These are phyloP conservation scores for Penicillium longicatenatum DNA, from an alignment of 495 filamentous ascomycete species.

Conservation along the genomic window DNA sequence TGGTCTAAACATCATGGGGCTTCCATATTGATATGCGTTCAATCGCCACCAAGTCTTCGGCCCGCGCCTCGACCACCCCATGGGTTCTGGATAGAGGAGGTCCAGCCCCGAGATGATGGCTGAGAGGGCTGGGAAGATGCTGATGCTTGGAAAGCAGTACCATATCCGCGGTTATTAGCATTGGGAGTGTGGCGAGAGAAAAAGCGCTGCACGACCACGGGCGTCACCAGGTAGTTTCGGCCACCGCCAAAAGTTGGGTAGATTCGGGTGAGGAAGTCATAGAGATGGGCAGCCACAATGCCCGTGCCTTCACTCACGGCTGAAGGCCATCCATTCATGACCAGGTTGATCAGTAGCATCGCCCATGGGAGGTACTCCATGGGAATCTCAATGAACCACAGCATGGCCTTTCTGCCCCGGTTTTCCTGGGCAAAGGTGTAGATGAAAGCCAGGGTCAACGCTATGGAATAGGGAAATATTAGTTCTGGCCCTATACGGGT, in stretches of 20 bases:
- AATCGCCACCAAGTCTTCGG: slow-evolving; percentile 58
- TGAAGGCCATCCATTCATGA: slow-evolving; percentile 51
- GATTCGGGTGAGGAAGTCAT: slow-evolving; percentile 80
- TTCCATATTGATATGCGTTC: neutral
- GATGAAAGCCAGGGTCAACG: slow-evolving; percentile 72
- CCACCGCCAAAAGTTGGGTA: slow-evolving; percentile 85
- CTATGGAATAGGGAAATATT: slow-evolving; percentile 30
- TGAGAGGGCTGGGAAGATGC: slow-evolving; percentile 23
- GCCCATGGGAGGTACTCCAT: slow-evolving; percentile 74
- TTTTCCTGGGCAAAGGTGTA: slow-evolving; percentile 86
- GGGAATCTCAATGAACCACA: slow-evolving; percentile 77
- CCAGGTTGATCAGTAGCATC: slow-evolving; percentile 68
- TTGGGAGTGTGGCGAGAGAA: slow-evolving; percentile 49
- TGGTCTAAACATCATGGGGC: neutral
- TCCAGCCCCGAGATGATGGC: slow-evolving; percentile 35
- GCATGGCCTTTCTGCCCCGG: slow-evolving; percentile 65
- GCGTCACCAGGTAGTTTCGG: slow-evolving; percentile 68
- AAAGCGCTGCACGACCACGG: slow-evolving; percentile 61
- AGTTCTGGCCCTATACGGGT: slow-evolving; percentile 14
- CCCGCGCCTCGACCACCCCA: slow-evolving; percentile 71
- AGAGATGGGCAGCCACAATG: slow-evolving; percentile 78
- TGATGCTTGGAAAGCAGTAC: slow-evolving; percentile 52
- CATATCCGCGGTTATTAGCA: slow-evolving; percentile 52
- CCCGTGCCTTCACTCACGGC: slow-evolving; percentile 63
- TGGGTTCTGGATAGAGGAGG: slow-evolving; percentile 41